Percentiles rank a stretch among this genome's conserved stretches.
Evolutionary conservation across 2,329 filamentous ascomycete genomes (phyloP).

Genomic region (Paradendryphiella salina): DNA sequence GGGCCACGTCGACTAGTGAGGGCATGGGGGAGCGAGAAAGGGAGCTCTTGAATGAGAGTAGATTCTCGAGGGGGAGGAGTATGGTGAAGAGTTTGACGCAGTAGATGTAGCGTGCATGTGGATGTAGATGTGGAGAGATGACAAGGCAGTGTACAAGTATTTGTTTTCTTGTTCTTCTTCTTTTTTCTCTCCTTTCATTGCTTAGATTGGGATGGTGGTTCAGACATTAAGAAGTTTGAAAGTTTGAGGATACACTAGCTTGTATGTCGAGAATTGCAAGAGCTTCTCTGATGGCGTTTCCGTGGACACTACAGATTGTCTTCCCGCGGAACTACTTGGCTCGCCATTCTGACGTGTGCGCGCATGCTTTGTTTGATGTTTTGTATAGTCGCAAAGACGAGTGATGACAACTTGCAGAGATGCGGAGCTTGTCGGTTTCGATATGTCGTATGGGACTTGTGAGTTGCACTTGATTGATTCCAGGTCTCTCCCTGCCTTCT

Average conservation of each 20-base stretch:
- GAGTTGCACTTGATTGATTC: too few relatives aligned
- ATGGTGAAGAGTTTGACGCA: slow-evolving; percentile 2
- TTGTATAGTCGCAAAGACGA: neutral
- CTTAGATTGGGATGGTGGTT: too few relatives aligned
- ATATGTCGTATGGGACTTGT: too few relatives aligned
- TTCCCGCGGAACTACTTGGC: neutral
- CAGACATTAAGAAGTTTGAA: too few relatives aligned
- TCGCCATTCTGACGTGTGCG: neutral
- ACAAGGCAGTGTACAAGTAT: neutral
- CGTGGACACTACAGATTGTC: neutral
- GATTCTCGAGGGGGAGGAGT: neutral
- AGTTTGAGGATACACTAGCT: too few relatives aligned
- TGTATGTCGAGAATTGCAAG: too few relatives aligned
- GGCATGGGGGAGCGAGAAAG: neutral
- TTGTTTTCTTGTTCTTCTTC: neutral
- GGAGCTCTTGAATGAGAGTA: neutral
- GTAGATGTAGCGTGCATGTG: neutral
- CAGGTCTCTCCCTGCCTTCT: neutral
- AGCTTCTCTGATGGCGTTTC: neutral
- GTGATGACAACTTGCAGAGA: neutral
- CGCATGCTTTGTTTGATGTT: neutral
- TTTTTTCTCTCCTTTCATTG: too few relatives aligned
- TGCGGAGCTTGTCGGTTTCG: too few relatives aligned
- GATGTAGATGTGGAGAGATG: too few relatives aligned
- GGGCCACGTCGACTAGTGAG: neutral